Conservation (phyloP, 371 early-diverging fungal genomes). For the Mortierella sp. region DNA sequence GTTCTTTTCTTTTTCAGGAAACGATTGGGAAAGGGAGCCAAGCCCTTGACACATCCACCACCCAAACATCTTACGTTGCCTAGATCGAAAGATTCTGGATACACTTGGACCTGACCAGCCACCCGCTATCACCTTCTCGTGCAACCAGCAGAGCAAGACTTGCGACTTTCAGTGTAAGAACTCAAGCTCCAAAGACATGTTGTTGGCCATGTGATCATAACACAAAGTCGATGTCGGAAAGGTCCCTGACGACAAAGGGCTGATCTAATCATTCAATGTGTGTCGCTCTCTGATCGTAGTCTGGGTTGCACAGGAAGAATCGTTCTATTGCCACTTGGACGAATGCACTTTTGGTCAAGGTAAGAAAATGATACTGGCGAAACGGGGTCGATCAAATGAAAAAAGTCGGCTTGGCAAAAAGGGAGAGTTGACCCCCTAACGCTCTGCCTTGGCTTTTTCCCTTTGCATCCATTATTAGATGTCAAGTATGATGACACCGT, state of each 20-base stretch:
- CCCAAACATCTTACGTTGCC: not conserved
- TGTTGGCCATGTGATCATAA: too few relatives aligned
- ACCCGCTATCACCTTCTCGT: constrained; percentile 48
- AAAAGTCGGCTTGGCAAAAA: too few relatives aligned
- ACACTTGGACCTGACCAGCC: constrained; percentile 44
- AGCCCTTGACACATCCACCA: not conserved
- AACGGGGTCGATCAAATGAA: too few relatives aligned
- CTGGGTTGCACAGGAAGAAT: constrained; percentile 82
- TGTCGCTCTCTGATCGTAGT: constrained; percentile 52
- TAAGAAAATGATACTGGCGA: constrained; percentile 13
- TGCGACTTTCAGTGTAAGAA: constrained; percentile 52
- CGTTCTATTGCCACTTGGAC: constrained; percentile 80
- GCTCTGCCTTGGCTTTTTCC: too few relatives aligned
- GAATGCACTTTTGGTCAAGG: constrained; percentile 70
- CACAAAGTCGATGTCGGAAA: too few relatives aligned
- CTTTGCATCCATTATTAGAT: constrained; percentile 34
- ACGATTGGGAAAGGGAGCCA: too few relatives aligned
- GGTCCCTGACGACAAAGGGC: too few relatives aligned
- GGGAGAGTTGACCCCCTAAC: too few relatives aligned
- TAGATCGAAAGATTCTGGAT: constrained; percentile 46
- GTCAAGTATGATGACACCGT: constrained; percentile 59
- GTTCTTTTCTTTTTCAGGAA: not conserved
- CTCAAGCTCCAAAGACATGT: too few relatives aligned
- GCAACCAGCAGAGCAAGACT: constrained; percentile 45
- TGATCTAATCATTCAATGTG: not conserved